A percentile compares a stretch with the other conserved stretches of the same genome.
Evolutionary conservation across 208 protist species (phyloP).

Genomic region (Phytomonas sp.): DNA sequence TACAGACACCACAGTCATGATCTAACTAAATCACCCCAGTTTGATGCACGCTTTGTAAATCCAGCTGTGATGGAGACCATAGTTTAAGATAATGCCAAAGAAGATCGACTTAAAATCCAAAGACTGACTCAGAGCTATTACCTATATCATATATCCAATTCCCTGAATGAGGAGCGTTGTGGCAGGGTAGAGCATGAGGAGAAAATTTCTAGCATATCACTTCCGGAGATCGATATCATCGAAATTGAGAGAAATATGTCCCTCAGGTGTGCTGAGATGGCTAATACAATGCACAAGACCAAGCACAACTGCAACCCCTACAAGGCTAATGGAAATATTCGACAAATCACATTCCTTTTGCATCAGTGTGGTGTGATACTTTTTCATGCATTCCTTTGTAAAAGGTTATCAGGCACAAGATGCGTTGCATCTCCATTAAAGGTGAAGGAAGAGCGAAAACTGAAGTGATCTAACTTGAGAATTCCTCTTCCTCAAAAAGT

Average conservation of each 20-base stretch:
- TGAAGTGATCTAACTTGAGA: slow-evolving; percentile 6
- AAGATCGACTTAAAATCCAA: slow-evolving; percentile 8
- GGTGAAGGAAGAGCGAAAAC: not conserved
- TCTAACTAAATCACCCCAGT: not conserved
- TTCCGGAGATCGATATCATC: not conserved
- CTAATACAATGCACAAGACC: not conserved
- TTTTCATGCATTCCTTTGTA: not conserved
- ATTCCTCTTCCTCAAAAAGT: slow-evolving; percentile 24
- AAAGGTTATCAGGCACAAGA: not conserved
- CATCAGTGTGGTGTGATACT: not conserved
- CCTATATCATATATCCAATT: slow-evolving; percentile 3
- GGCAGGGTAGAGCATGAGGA: not conserved
- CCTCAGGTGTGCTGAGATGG: not conserved
- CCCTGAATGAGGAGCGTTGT: not conserved
- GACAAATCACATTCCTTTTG: not conserved
- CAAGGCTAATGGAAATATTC: not conserved
- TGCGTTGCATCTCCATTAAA: not conserved
- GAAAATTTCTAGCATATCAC: not conserved
- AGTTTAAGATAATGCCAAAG: not conserved
- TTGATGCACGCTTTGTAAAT: not conserved
- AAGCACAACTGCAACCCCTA: not conserved
- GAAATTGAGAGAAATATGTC: not conserved
- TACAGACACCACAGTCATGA: not conserved
- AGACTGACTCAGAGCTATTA: slow-evolving; percentile 6
- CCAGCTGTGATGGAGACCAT: not conserved